A percentile compares a stretch with the other conserved stretches of the same genome.
Conservation (phyloP, 768 basidiomycete genomes). For the Tricholoma terreum region DNA sequence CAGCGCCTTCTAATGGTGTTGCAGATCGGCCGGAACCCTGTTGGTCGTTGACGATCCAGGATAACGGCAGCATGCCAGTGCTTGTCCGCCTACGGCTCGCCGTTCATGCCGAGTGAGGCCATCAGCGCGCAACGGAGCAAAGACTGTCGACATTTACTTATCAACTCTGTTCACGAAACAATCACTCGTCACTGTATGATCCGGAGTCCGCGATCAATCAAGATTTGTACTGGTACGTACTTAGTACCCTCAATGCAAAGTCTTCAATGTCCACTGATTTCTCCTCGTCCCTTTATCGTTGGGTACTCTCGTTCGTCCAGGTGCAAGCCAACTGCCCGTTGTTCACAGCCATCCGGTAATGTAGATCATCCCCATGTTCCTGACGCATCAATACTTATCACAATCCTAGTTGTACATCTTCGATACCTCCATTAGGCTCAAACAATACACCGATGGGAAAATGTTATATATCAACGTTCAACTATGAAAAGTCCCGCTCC, state of each 20-base stretch:
- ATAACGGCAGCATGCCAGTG: no score
- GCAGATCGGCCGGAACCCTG: background rate
- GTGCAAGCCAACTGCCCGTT: constrained; percentile 1
- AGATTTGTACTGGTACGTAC: background rate
- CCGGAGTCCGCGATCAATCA: background rate
- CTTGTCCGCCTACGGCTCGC: no score
- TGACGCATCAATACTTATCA: background rate
- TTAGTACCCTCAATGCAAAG: background rate
- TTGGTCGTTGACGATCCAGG: background rate
- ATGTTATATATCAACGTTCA: background rate
- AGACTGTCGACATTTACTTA: no score
- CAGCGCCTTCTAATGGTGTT: background rate
- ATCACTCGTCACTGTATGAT: background rate
- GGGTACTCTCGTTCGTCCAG: constrained; percentile 1
- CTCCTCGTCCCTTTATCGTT: background rate
- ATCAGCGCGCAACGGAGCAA: no score
- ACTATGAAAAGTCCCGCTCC: background rate
- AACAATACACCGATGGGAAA: background rate
- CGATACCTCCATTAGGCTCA: background rate
- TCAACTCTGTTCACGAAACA: no score
- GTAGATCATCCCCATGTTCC: background rate
- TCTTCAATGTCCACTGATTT: background rate
- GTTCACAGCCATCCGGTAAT: background rate
- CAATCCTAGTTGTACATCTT: background rate
- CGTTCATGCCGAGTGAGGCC: no score